Evolutionary conservation across 2,329 filamentous ascomycete genomes (phyloP).

Genomic region (Colletotrichum chlorophyti): DNA sequence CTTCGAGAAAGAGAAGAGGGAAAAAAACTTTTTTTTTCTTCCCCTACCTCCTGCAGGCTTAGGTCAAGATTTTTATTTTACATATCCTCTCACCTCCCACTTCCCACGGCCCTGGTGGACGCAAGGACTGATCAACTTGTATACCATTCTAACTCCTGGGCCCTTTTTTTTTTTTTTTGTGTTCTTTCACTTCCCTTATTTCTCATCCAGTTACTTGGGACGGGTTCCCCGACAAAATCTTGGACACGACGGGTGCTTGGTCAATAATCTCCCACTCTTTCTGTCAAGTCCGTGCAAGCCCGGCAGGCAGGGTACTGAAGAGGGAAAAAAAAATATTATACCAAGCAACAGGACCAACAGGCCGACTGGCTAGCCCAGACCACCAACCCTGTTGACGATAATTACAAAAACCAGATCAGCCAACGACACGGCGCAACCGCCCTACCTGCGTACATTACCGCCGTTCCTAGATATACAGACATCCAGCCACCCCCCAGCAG

Average conservation of each 20-base stretch:
- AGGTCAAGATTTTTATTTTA: too few relatives aligned
- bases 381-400: constrained; percentile 19
- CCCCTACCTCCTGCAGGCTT: too few relatives aligned
- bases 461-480: not conserved
- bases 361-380: constrained; percentile 7
- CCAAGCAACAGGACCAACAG: constrained; percentile 5
- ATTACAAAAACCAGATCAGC: constrained; percentile 9
- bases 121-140: too few relatives aligned
- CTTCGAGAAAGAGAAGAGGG: too few relatives aligned
- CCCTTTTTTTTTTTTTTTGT: not conserved
- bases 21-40: constrained; percentile 3
- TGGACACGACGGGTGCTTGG: constrained; percentile 22
- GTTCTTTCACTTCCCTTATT: not conserved
- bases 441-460: not conserved
- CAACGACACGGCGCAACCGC: constrained; percentile 15
- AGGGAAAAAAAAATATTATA: not conserved
- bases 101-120: too few relatives aligned
- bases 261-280: constrained; percentile 10
- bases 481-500: constrained; percentile 4
- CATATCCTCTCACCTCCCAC: too few relatives aligned
- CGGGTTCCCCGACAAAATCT: constrained; percentile 23
- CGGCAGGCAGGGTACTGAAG: not conserved
- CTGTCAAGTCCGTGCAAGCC: constrained; percentile 10
- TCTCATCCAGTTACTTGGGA: constrained; percentile 7
- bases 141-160: too few relatives aligned